Evolutionary conservation across 1,284 basidiomycete genomes (phyloP).

Genomic region (Trichosporon sp.): DNA sequence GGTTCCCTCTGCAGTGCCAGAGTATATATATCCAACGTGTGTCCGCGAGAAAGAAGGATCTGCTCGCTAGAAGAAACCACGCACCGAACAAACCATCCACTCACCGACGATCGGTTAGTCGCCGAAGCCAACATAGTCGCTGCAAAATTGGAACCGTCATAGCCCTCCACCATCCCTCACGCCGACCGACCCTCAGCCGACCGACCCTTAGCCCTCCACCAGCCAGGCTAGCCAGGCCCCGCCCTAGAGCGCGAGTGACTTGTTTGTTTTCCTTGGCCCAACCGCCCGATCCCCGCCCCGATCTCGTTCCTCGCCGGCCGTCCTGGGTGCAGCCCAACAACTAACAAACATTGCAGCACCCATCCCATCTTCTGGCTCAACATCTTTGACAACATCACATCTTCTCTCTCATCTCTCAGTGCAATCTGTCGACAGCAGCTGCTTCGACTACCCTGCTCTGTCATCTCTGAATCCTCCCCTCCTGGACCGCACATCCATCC

Average conservation of each 20-base stretch:
- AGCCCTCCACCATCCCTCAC: not conserved
- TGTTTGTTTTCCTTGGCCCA: not conserved
- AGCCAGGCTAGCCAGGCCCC: no score
- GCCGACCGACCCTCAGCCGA: not conserved
- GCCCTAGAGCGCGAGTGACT: constrained; percentile 3
- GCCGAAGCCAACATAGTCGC: not conserved
- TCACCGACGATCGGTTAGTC: not conserved
- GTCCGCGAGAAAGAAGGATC: not conserved
- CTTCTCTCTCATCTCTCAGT: not conserved
- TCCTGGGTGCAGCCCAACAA: not conserved
- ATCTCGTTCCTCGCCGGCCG: not conserved
- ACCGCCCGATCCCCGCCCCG: not conserved
- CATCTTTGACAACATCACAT: not conserved
- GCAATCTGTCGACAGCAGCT: not conserved
- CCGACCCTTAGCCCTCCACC: not conserved
- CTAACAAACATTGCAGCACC: not conserved
- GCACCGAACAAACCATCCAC: not conserved
- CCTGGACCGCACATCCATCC: not conserved
- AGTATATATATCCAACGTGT: not conserved
- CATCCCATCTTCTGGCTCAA: not conserved
- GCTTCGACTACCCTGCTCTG: not conserved
- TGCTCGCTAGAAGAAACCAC: not conserved
- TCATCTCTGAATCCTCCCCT: not conserved
- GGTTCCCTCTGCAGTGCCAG: not conserved
- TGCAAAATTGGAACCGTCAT: not conserved